Base-by-base conservation (phyloP, 2,329 filamentous ascomycete genomes). In the Paracoccidioides brasiliensis region DNA sequence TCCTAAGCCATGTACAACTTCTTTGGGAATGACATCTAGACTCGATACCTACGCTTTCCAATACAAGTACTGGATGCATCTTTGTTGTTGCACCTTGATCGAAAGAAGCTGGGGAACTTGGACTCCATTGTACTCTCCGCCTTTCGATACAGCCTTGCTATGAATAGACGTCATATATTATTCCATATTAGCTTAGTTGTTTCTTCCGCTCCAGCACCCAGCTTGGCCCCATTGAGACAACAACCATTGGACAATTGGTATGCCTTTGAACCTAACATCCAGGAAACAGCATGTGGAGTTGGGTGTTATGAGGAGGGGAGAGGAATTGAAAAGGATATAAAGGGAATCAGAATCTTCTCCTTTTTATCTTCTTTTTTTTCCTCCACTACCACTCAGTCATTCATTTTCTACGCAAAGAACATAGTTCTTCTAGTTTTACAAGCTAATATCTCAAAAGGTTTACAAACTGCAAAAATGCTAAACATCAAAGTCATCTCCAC, bases 401-500 rank as follows among this genome's bases (percentile, higher is more conserved):
- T 30, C 22, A 8, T 32, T 0, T 46, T 46, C 3, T 8, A 43
- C 6, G 10, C 1, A 28, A 14, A 32, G 22, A 1, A 2, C 22
- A 33, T 14, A n/a, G 28, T 3, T 30, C 44, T 14, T 14, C 4
- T 46, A 10, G 8, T 32, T 12, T 30, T 14, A 12, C 28, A 30
- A 10, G 6, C 30, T n/a, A 33, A 12, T 2, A 33, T 14, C 6
- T 30, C n/a, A 2, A 37, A 9, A 35, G 35, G 41, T 44, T 53
- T 45, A n/a, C 45, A 37, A 35, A 42, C 54, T 15, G 53, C 33
- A 56, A 66, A 51, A 45, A 70, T 70, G 68, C 64, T 65, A 40
- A 51, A 55, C 54, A 53, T 66, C 58, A 56, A 64, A 41, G 51
- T 64, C 49, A 37, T 66, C 45, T 48, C 61, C 45, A 54, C 64